Evolutionary conservation across 2,329 filamentous ascomycete species (phyloP), one percentile per base, ranked within the genome.

Genomic region (Alternaria conjuncta): DNA sequence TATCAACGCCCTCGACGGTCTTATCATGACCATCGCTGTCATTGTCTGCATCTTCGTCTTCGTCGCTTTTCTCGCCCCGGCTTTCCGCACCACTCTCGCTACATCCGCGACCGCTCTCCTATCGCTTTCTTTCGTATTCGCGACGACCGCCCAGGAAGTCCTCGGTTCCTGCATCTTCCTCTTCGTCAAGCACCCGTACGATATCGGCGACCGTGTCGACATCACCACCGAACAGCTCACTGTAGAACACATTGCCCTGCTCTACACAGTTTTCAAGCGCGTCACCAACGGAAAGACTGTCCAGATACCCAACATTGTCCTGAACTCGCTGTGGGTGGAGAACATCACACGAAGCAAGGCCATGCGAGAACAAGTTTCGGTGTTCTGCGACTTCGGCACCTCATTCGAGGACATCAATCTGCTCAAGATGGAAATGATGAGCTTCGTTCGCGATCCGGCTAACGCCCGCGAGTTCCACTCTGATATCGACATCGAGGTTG

Each of bases 161-260:
- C 88, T 99, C n/a, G 95, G 95, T 75, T 97, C 94, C 41, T 98
- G 95, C 84, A 97, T 99, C 75, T 99, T 99, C 84, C 84, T 99
- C 2, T 99, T 99, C 75, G 93, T 98, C 84, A 99, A 99, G 84
- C 96, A 99, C 79, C 95, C 96, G 0, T 98, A 92, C 79, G 96
- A 99, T 78, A 94, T 98, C 21, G 94, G 95, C 65, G 96, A 99
- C 79, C 90, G 96, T 25, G 92, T 98, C 46, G 94, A 97, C 73
- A 91, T 98, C 67, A 85, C 85, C 15, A 82, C 83, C 63, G 86
- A 90, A 68, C 86, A 89, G 71, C 89, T 97, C 71, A 85, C 93
- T 5, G 96, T 99, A 11, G 94, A 98, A 80, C 92, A 94, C 78
- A 98, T 98, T 72, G 97, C 94, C 3, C 87, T 99, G 28, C 86